phyloP scores from a whole-genome alignment of 768 basidiomycete genomes.

The Gautieria morchelliformis region DNA sequence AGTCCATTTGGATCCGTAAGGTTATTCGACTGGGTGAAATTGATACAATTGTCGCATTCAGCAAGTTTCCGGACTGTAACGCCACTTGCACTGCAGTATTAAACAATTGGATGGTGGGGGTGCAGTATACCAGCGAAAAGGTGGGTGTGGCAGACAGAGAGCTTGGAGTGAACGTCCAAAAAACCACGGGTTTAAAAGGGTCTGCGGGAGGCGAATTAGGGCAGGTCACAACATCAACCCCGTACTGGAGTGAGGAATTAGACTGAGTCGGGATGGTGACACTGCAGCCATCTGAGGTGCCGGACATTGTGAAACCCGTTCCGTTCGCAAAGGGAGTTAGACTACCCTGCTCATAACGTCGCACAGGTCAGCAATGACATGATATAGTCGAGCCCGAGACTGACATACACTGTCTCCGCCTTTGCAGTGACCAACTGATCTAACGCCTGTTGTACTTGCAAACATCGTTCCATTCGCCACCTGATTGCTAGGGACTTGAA shows the following conservation, averaged over 20 bases:
- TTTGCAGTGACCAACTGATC: constrained; percentile 35
- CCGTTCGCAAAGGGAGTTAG: neutral
- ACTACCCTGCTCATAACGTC: neutral
- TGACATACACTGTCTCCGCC: constrained; percentile 24
- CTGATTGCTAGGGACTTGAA: constrained; percentile 25
- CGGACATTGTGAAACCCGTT: neutral
- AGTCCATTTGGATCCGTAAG: constrained; percentile 31
- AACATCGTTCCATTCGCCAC: constrained; percentile 43
- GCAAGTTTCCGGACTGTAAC: constrained; percentile 34
- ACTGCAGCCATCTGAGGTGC: constrained; percentile 1
- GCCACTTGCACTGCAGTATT: constrained; percentile 38
- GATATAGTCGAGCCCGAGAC: neutral
- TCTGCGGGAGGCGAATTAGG: constrained; percentile 12
- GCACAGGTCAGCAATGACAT: neutral
- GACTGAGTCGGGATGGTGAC: neutral
- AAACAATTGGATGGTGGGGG: constrained; percentile 32
- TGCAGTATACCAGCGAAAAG: constrained; percentile 27
- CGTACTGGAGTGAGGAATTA: neutral
- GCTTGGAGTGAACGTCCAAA: constrained; percentile 48
- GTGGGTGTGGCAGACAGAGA: constrained; percentile 32
- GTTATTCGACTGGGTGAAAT: constrained; percentile 30
- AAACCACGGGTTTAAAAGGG: constrained; percentile 39
- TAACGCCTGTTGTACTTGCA: constrained; percentile 40
- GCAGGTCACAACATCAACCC: constrained; percentile 1
- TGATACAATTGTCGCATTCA: constrained; percentile 28